Conservation (phyloP, 768 basidiomycete genomes). For the Phanerochaete carnosa region DNA sequence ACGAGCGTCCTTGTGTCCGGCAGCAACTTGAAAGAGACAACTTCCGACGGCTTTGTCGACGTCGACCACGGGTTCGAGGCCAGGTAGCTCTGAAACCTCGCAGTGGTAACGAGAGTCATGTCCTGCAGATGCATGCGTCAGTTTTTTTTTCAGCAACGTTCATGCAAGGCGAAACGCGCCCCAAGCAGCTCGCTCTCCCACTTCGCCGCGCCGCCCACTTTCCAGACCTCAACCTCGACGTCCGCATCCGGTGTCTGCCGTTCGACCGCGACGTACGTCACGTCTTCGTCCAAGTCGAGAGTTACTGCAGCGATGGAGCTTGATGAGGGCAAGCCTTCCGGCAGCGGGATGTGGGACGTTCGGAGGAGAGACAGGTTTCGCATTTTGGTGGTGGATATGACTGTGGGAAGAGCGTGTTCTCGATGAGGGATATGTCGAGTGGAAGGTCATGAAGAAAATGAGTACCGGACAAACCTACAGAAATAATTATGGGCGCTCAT, state of each 20-base stretch:
- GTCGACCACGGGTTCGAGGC: constrained; percentile 21
- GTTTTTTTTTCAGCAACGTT: neutral
- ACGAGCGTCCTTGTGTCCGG: constrained; percentile 68
- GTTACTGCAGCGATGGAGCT: constrained; percentile 43
- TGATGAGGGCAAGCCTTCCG: constrained; percentile 3
- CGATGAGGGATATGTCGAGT: neutral
- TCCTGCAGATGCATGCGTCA: neutral
- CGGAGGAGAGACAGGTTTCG: constrained; percentile 12
- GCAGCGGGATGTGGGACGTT: constrained; percentile 4
- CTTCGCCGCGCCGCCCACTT: constrained; percentile 17
- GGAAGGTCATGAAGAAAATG: neutral
- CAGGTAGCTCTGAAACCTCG: constrained; percentile 12
- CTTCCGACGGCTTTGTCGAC: constrained; percentile 30
- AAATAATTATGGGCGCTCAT: neutral
- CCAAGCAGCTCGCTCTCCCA: constrained; percentile 11
- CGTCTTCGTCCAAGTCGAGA: constrained; percentile 63
- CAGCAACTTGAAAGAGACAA: constrained; percentile 65
- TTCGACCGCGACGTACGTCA: constrained; percentile 58
- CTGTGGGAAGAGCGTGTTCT: too few relatives aligned
- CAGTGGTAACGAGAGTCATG: constrained; percentile 14
- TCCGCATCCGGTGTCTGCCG: constrained; percentile 43
- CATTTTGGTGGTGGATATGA: constrained; percentile 1
- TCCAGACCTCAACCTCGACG: constrained; percentile 61
- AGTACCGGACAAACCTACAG: neutral
- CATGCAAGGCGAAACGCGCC: neutral